Evolutionary conservation across 768 basidiomycete genomes (phyloP), one percentile per base, ranked within the genome.

Genomic region (Mycena polygramma): DNA sequence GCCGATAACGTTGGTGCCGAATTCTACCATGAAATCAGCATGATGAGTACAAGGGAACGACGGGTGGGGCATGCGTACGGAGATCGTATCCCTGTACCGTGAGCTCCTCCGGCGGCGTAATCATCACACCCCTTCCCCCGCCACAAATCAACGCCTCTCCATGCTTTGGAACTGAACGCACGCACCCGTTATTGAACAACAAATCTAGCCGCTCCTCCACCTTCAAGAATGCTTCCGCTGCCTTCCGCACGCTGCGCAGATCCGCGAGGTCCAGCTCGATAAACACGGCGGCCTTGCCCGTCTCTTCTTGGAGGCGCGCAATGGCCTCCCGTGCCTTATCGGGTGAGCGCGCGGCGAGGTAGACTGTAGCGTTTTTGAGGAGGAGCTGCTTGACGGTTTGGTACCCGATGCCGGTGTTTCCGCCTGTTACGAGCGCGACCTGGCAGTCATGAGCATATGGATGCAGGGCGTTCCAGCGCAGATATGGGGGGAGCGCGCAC

Each of bases 391-490:
- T 57, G 2, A 57, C 36, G 37, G 54, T 57, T 36, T 57, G 14
- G 36, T 57, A 57, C 20, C 54, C 46, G 15, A 57, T 57, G 11
- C 54, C 54, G 8, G 54, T 57, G 37, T 57, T 57, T 57, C 54
- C 54, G 15, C 54, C 54, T 3, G 54, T 57, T 3, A 57, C 54
- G n/a, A 57, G 54, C 3, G 22, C 26, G 10, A 39, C 39, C 54
- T 57, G n/a, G 9, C 20, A 39, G 4, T 14, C n/a, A 10, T 10
- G 30, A 37, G 20, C 49, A 51, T 51, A 0, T 24, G 22, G 22
- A 30, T n/a, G 15, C 11, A 55, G n/a, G n/a, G n/a, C n/a, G n/a
- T n/a, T n/a, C n/a, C n/a, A n/a, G n/a, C n/a, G n/a, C n/a, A n/a
- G n/a, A n/a, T n/a, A n/a, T n/a, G n/a, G n/a, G n/a, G 0, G 20